Conservation (phyloP, 108 stramenopile species). For the Pseudonitzschia pungens region DNA sequence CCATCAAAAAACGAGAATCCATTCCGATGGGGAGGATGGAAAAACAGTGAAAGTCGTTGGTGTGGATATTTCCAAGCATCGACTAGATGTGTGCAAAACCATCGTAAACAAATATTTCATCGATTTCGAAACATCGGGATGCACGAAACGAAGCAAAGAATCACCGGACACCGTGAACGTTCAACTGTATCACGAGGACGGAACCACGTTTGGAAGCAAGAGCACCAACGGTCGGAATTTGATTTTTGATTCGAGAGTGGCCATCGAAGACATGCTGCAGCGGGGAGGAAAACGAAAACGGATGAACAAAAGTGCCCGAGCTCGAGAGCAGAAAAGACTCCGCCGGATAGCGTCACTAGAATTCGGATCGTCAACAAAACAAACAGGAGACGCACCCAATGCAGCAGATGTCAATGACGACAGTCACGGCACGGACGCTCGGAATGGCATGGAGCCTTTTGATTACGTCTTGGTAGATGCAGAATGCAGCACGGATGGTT, state of each 20-base stretch:
- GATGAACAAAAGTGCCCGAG: conserved; percentile 83
- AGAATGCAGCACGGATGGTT: conserved; percentile 95
- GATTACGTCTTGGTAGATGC: conserved; percentile 93
- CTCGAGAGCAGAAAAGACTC: conserved; percentile 66
- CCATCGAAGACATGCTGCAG: conserved; percentile 43
- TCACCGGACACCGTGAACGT: conserved; percentile 22
- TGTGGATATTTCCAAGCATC: conserved; percentile 70
- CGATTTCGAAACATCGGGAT: conserved; percentile 30
- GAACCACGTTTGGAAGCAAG: conserved; percentile 62
- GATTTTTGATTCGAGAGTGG: conserved; percentile 69
- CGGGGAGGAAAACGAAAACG: conserved; percentile 70
- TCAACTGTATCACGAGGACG: conserved; percentile 66
- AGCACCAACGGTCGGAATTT: conserved; percentile 26
- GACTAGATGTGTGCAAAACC: conserved; percentile 70
- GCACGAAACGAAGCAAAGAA: conserved; percentile 17
- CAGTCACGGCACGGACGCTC: neutral
- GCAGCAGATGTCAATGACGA: neutral
- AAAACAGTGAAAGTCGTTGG: conserved; percentile 41
- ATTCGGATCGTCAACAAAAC: neutral
- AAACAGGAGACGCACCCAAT: neutral
- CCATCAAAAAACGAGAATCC: conserved; percentile 12
- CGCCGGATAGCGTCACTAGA: conserved; percentile 29
- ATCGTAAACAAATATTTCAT: conserved; percentile 81
- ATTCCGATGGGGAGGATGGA: neutral
- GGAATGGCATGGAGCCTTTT: conserved; percentile 40